Evolutionary conservation across 805 yeast genomes (phyloP), one percentile per base, ranked within the genome.

Genomic region (Komagataella ulmi): DNA sequence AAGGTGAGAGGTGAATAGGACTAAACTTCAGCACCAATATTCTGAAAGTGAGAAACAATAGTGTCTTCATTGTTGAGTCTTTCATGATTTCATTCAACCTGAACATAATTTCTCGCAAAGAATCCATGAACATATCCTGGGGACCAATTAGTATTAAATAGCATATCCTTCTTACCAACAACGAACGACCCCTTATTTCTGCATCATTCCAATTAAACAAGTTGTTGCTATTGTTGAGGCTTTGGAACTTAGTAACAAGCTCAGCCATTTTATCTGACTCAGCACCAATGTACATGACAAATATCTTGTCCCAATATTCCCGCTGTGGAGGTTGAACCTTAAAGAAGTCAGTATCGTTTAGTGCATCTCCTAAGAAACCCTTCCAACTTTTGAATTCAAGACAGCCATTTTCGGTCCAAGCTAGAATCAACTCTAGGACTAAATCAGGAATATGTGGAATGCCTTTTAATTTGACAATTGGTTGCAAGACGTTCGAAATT

Each of bases 71-170:
- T 7, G 60, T 49, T 56, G 68, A 55, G 57, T 73, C 51, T 60
- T 58, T 49, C 24, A 63, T 52, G 30, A 65, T 56, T 61, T 63
- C 63, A 52, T 61, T 52, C 59, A 68, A 7, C 65, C 69, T 57
- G 3, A 59, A 62, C 17, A 75, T 60, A 46, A 76, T 58, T 5
- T 68, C 77, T 44, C 78, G 80, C 24, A 80, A 58, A 52, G 74
- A 68, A 23, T 62, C 66, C 49, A 79, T 62, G 40, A 88, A 78
- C 44, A 69, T 71, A 59, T 88, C 88, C 14, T 69, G 69, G 0
- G 85, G 83, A 49, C 81, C 77, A 7, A 85, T 71, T 57, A 85
- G 58, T 4, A 86, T 55, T 49, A 93, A 59, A 56, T 81, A 87
- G 0, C 85, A 68, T 1, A 88, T 71, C 51, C 95, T 74, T 52